phyloP scores from a whole-genome alignment of 2,329 filamentous ascomycete species.

The Blastomyces percursus region DNA sequence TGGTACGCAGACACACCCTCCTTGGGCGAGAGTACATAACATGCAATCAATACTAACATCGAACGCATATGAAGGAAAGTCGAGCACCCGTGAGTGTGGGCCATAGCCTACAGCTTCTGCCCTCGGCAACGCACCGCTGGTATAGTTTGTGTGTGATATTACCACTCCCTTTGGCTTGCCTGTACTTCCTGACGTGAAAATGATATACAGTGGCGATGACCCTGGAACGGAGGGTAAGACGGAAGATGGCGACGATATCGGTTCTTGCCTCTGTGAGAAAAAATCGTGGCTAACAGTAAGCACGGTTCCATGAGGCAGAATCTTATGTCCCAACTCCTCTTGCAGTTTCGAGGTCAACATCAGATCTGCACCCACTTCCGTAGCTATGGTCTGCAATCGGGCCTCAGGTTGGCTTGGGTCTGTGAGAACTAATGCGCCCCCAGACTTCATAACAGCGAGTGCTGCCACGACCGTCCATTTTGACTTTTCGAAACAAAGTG shows the following conservation, averaged over 20 bases:
- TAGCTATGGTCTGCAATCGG: slow-evolving; percentile 23
- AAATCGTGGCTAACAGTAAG: slow-evolving; percentile 6
- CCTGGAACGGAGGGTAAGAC: slow-evolving; percentile 9
- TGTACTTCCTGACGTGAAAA: slow-evolving; percentile 49
- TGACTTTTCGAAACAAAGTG: slow-evolving; percentile 25
- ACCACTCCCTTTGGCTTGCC: slow-evolving; percentile 49
- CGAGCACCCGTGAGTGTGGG: slow-evolving; percentile 47
- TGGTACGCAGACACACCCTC: slow-evolving; percentile 51
- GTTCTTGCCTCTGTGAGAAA: background rate
- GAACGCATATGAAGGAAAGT: slow-evolving; percentile 46
- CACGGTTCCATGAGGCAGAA: slow-evolving; percentile 7
- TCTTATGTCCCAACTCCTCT: slow-evolving; percentile 7
- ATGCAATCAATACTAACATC: slow-evolving; percentile 46
- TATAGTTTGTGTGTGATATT: slow-evolving; percentile 50
- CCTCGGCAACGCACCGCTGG: slow-evolving; percentile 45
- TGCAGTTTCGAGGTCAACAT: slow-evolving; percentile 14
- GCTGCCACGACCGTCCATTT: slow-evolving; percentile 22
- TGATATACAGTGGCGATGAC: slow-evolving; percentile 40
- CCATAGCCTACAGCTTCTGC: slow-evolving; percentile 40
- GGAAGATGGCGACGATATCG: background rate
- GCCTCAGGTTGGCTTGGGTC: slow-evolving; percentile 22
- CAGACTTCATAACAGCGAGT: slow-evolving; percentile 23
- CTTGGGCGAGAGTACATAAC: slow-evolving; percentile 44
- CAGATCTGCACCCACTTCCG: slow-evolving; percentile 11
- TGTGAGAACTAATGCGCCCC: slow-evolving; percentile 21